Percentiles rank a stretch among this genome's conserved stretches.
These are phyloP conservation scores for Physcomitrium patens DNA, from an alignment of 225 moss, liverwort and hornwort genomes.

Conservation along the genomic window DNA sequence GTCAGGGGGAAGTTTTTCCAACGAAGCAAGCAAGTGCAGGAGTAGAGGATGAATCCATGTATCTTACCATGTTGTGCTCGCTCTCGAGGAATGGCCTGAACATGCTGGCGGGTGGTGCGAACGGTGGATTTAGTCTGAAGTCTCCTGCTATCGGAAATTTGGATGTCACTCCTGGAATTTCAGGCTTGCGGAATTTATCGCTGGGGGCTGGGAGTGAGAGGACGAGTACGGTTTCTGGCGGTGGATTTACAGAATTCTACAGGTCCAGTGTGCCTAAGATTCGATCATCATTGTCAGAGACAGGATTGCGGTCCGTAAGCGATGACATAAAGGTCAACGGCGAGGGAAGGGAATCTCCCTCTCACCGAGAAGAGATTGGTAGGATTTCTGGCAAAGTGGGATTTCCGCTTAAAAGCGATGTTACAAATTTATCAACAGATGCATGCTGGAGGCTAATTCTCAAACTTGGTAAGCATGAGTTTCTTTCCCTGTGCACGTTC, in stretches of 20 bases:
- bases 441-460: conserved; percentile 56
- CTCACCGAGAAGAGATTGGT: neutral
- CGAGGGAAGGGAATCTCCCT: conserved; percentile 6
- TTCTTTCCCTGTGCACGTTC: neutral
- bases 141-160: neutral
- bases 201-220: neutral
- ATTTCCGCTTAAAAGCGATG: conserved; percentile 14
- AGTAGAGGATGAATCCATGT: conserved; percentile 3
- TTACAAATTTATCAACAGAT: conserved; percentile 34
- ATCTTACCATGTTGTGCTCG: conserved; percentile 32
- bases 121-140: conserved; percentile 24
- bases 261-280: neutral
- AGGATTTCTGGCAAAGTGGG: conserved; percentile 21
- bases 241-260: conserved; percentile 10
- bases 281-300: neutral
- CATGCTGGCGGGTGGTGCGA: conserved; percentile 34
- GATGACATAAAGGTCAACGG: conserved; percentile 17
- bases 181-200: neutral
- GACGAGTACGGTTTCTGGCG: conserved; percentile 15
- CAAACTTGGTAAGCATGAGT: conserved; percentile 36
- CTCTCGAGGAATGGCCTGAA: conserved; percentile 39
- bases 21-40: conserved; percentile 6
- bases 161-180: neutral
- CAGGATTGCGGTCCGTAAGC: conserved; percentile 5
- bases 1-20: conserved; percentile 24